phyloP scores from a whole-genome alignment of 495 filamentous ascomycete genomes.

The Aspergillus incahuasiensis region DNA sequence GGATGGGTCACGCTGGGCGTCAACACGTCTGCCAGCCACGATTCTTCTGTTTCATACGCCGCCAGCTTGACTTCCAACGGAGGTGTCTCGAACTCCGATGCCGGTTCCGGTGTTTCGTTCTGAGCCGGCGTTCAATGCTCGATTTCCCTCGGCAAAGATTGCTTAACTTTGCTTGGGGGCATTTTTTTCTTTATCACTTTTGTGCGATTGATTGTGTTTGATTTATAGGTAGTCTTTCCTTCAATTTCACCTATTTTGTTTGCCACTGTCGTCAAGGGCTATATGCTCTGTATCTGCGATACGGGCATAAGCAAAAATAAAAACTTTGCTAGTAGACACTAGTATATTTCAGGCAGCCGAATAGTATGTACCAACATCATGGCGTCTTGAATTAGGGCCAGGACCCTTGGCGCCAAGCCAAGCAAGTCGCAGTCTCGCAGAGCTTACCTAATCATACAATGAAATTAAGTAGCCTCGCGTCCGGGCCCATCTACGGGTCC shows the following conservation, averaged over 20 bases:
- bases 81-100: not conserved
- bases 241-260: not conserved
- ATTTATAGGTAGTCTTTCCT: not conserved
- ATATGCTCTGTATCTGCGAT: too few species aligned
- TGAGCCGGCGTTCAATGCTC: not conserved
- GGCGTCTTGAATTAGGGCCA: not conserved
- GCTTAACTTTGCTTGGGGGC: not conserved
- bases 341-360: too few species aligned
- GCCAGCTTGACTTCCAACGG: not conserved
- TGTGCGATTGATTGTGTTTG: not conserved
- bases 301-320: too few species aligned
- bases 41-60: constrained; percentile 3
- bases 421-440: not conserved
- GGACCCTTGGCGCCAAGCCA: not conserved
- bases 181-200: not conserved
- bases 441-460: not conserved
- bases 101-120: not conserved
- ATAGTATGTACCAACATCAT: not conserved
- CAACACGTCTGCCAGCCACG: constrained; percentile 35
- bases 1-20: constrained; percentile 54
- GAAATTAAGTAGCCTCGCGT: too few species aligned
- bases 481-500: too few species aligned
- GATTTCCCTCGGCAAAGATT: not conserved
- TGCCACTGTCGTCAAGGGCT: not conserved
- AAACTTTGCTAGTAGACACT: too few species aligned